Evolutionary conservation across 352 stramenopile genomes (phyloP).

Genomic region (Phytophthora meadii): DNA sequence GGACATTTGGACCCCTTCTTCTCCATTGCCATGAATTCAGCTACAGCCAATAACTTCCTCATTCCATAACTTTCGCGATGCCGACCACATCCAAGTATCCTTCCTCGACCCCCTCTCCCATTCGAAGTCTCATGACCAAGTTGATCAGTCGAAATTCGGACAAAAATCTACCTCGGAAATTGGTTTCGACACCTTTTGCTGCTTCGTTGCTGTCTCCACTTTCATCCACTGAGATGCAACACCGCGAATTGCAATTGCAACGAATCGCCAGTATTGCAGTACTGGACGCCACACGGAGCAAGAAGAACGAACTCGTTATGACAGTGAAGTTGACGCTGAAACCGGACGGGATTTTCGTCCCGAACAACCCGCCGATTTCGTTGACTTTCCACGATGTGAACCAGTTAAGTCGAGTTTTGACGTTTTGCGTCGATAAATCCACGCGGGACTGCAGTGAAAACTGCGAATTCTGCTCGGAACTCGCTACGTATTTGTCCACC

Average conservation of each 20-base stretch:
- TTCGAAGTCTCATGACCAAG: constrained; percentile 17
- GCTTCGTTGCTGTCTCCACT: constrained; percentile 20
- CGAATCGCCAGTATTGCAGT: constrained; percentile 25
- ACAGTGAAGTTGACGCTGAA: constrained; percentile 25
- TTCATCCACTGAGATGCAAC: constrained; percentile 1
- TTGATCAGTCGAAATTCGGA: constrained; percentile 13
- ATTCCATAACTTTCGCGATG: constrained; percentile 27
- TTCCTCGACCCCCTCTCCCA: background rate
- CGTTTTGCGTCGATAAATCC: constrained; percentile 22
- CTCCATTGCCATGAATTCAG: background rate
- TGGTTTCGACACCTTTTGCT: constrained; percentile 20
- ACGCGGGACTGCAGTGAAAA: background rate
- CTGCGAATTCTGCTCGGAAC: constrained; percentile 20
- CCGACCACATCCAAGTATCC: constrained; percentile 2
- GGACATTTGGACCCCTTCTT: background rate
- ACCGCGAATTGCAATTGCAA: constrained; percentile 23
- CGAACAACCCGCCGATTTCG: constrained; percentile 4
- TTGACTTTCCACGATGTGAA: constrained; percentile 27
- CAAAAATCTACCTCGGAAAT: constrained; percentile 18
- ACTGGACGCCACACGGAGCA: constrained; percentile 25
- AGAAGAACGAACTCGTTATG: constrained; percentile 29
- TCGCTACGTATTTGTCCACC: constrained; percentile 16
- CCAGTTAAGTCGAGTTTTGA: constrained; percentile 16
- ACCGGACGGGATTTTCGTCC: constrained; percentile 20
- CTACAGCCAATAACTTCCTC: constrained; percentile 1